Evolutionary conservation across 2,329 filamentous ascomycete species (phyloP).

Genomic region (Fusarium continuum): DNA sequence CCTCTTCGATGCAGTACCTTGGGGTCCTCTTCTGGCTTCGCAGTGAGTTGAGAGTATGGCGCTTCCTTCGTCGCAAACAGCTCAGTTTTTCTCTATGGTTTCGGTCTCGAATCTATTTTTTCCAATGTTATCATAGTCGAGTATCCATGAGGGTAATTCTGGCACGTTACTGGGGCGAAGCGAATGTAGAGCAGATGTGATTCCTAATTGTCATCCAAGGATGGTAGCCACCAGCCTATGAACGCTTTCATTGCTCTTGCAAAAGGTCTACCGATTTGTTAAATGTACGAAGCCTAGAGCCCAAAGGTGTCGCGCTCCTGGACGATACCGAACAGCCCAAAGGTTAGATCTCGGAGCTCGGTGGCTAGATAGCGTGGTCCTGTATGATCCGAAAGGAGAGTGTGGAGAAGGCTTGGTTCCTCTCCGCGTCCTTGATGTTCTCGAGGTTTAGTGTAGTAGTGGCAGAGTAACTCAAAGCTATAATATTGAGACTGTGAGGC

Average conservation of each 20-base stretch:
- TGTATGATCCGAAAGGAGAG: conserved; percentile 6
- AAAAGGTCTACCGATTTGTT: conserved; percentile 5
- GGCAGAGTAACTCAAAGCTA: not conserved
- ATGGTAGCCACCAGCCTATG: conserved; percentile 21
- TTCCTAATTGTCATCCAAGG: not conserved
- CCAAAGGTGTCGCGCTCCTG: not conserved
- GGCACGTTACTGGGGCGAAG: not conserved
- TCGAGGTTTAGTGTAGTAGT: not conserved
- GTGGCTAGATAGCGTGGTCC: conserved; percentile 29
- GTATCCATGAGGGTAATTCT: not conserved
- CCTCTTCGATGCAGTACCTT: not conserved
- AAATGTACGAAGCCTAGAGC: conserved; percentile 9
- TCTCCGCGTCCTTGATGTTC: not conserved
- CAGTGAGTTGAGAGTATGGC: not conserved
- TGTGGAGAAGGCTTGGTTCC: not conserved
- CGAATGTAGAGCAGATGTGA: not conserved
- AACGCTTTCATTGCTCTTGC: conserved; percentile 7
- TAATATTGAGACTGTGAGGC: not conserved
- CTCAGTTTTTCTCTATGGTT: not conserved
- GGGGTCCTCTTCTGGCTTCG: not conserved
- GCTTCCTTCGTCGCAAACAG: not conserved
- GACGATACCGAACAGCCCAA: conserved; percentile 26
- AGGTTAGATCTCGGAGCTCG: conserved; percentile 36
- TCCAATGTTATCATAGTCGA: not conserved
- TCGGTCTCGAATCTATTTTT: not conserved